Evolutionary conservation across 2,329 filamentous ascomycete species (phyloP).

Genomic region (Didymella arachidicola): DNA sequence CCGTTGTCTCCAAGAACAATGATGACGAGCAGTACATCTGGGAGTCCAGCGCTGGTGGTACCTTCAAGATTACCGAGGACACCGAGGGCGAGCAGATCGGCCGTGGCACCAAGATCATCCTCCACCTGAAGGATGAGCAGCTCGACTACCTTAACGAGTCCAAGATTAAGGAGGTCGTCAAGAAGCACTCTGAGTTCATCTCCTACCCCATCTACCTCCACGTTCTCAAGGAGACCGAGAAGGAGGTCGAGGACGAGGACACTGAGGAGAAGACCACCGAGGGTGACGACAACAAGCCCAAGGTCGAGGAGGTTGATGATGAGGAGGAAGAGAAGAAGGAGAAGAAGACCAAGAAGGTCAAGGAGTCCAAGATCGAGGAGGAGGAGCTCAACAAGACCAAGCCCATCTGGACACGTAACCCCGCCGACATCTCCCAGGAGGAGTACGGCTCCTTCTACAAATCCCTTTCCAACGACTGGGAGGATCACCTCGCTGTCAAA

Average conservation of each 20-base stretch:
- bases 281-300: conserved; percentile 91
- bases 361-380: conserved; percentile 98
- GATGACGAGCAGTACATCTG: conserved; percentile 99
- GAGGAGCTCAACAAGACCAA: conserved; percentile 99
- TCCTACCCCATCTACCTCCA: conserved; percentile 99
- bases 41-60: conserved; percentile 97
- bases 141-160: conserved; percentile 96
- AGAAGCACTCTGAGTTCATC: conserved; percentile 99
- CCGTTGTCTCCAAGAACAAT: conserved; percentile 97
- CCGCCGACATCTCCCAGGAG: conserved; percentile 90
- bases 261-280: conserved; percentile 67
- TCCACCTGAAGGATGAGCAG: conserved; percentile 99
- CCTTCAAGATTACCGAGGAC: conserved; percentile 91
- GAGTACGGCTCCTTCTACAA: conserved; percentile 99
- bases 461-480: conserved; percentile 99
- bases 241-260: conserved; percentile 96
- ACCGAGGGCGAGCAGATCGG: conserved; percentile 90
- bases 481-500: conserved; percentile 99
- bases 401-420: conserved; percentile 99
- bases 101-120: conserved; percentile 96
- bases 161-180: conserved; percentile 99
- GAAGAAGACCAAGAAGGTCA: conserved; percentile 99
- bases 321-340: conserved; percentile 86
- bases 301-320: conserved; percentile 91
- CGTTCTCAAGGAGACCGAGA: conserved; percentile 99